Percentiles rank a stretch among this genome's conserved stretches.
Conservation (phyloP, 2,329 filamentous ascomycete species). For the Domatiomyces catenatus region DNA sequence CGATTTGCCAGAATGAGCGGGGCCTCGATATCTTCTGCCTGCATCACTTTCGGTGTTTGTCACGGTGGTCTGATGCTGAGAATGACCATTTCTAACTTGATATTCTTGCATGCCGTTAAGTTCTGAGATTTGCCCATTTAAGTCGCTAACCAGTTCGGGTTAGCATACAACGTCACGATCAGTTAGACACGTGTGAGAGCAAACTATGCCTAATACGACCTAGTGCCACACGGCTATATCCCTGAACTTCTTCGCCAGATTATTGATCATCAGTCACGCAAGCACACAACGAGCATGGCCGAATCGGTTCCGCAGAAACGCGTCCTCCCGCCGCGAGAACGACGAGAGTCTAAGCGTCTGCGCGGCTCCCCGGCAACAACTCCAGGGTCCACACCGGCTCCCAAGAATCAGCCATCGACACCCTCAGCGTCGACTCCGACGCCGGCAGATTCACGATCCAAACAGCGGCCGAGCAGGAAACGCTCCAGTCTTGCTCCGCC, state of each 20-base stretch:
- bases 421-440: slow-evolving; percentile 20
- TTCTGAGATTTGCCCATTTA: too few relatives aligned
- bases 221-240: neutral
- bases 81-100: neutral
- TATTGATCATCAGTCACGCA: neutral
- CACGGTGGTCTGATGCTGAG: neutral
- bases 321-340: slow-evolving; percentile 27
- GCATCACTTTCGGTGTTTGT: neutral
- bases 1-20: neutral
- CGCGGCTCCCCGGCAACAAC: slow-evolving; percentile 2
- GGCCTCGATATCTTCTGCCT: neutral
- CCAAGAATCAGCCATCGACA: slow-evolving; percentile 7
- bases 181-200: too few relatives aligned
- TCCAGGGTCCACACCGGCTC: neutral
- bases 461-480: slow-evolving; percentile 21
- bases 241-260: neutral
- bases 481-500: slow-evolving; percentile 19
- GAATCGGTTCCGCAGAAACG: slow-evolving; percentile 29
- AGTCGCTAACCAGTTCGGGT: too few relatives aligned
- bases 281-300: slow-evolving; percentile 6
- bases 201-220: too few relatives aligned
- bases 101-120: too few relatives aligned
- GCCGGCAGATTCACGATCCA: slow-evolving; percentile 11
- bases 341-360: slow-evolving; percentile 29
- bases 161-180: too few relatives aligned